Base-by-base conservation (phyloP, 768 basidiomycete species). In the Hemileccinum rubropunctum region DNA sequence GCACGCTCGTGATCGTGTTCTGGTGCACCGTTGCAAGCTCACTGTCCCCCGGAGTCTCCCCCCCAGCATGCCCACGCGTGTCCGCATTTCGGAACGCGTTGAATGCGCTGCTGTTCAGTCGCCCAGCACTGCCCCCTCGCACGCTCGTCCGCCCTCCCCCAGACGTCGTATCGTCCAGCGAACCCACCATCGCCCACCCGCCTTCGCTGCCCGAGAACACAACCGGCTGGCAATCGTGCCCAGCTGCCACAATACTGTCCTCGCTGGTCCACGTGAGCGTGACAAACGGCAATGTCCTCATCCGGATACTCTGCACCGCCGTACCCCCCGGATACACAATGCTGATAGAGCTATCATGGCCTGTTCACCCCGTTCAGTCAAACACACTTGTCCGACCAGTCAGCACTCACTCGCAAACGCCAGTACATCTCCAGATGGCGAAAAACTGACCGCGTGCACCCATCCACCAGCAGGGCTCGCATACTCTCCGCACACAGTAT, bases 401-500 rank as follows among this genome's bases (percentile, higher is more conserved):
- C 18, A 3, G 18, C 2, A 78, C 92, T 70, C 58, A 97, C 95
- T 88, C 42, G 86, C 88, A 67, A 95, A 99, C 2, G 95, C 97
- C 48, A 99, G 77, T 0, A 80, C 79, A 59, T 98, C 89, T n/a
- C 97, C 97, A 9, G 90, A 91, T 4, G 95, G 97, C 20, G 95
- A 98, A 74, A 99, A 99, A 1, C 85, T 89, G 42, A 98, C 91
- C 17, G 88, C 76, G 59, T 98, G 97, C 1, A 99, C 94, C 97
- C 97, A 99, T 11, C 97, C 97, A 35, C 97, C 97, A 36, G 86
- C 80, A 0, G 91, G 85, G 60, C 87, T 91, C 33, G 77, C 66
- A 66, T 89, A 99, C 67, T 98, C 97, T 40, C 94, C 97, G 56
- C 95, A 98, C 52, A 99, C 76, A 2, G 97, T 98, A 66, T 95